Percentiles rank a stretch among this genome's conserved stretches.
Evolutionary conservation across 495 filamentous ascomycete species (phyloP).

Genomic region (Trichocladium uniseriatum): DNA sequence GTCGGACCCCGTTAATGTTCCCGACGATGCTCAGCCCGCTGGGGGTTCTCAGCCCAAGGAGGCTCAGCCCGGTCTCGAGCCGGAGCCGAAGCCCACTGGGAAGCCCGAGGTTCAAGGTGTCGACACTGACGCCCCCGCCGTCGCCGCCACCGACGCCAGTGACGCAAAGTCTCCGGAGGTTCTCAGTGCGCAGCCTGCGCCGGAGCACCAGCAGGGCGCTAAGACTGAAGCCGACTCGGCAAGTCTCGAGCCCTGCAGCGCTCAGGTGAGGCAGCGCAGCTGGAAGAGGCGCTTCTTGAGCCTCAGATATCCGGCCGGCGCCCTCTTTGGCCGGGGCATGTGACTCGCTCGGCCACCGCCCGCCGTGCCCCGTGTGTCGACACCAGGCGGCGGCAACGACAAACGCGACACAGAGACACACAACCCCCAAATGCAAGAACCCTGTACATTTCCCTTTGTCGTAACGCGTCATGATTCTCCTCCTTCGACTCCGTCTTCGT

Average conservation of each 20-base stretch:
- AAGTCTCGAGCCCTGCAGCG: constrained; percentile 8
- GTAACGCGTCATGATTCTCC: constrained; percentile 9
- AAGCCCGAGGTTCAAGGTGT: constrained; percentile 9
- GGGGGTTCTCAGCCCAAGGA: constrained; percentile 19
- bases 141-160: constrained; percentile 7
- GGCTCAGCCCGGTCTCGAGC: constrained; percentile 18
- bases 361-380: constrained; percentile 4
- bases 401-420: not conserved
- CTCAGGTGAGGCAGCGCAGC: constrained; percentile 17
- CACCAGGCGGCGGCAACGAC: not conserved
- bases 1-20: constrained; percentile 8
- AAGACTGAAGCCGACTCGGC: constrained; percentile 8
- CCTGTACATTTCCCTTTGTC: constrained; percentile 26
- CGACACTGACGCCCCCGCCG: constrained; percentile 5
- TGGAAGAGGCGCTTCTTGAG: constrained; percentile 23
- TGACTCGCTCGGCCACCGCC: constrained; percentile 15
- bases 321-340: constrained; percentile 24
- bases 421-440: constrained; percentile 18
- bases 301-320: constrained; percentile 17
- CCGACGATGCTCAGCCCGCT: constrained; percentile 21
- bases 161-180: constrained; percentile 6
- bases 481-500: not conserved
- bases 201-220: constrained; percentile 6
- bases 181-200: constrained; percentile 12
- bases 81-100: constrained; percentile 18